phyloP scores from a whole-genome alignment of 495 filamentous ascomycete genomes.

The Recurvomyces mirabilis region DNA sequence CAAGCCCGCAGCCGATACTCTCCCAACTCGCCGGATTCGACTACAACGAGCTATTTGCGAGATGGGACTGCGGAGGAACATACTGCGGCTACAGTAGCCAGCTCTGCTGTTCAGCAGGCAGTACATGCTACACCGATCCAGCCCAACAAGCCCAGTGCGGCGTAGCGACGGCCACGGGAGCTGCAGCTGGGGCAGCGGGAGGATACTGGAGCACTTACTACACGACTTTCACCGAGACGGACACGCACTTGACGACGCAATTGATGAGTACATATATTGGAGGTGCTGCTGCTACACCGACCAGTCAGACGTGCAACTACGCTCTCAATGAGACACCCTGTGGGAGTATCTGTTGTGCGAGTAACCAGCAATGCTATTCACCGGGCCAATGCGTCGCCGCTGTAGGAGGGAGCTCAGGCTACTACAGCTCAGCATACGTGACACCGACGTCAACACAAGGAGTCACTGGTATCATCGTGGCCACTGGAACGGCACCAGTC shows the following conservation, averaged over 20 bases:
- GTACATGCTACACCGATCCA: constrained; percentile 54
- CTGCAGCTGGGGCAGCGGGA: constrained; percentile 22
- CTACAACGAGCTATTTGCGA: constrained; percentile 36
- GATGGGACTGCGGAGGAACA: constrained; percentile 44
- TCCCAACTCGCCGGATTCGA: constrained; percentile 14
- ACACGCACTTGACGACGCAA: constrained; percentile 52
- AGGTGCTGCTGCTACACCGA: constrained; percentile 31
- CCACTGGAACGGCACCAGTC: constrained; percentile 44
- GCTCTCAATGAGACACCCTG: constrained; percentile 54
- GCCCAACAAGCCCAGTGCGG: constrained; percentile 46
- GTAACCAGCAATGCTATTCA: constrained; percentile 53
- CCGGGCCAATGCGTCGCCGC: constrained; percentile 20
- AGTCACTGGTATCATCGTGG: constrained; percentile 3
- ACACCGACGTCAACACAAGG: not conserved
- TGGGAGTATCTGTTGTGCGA: constrained; percentile 63
- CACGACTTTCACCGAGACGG: constrained; percentile 59
- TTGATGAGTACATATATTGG: constrained; percentile 48
- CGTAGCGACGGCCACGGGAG: constrained; percentile 23
- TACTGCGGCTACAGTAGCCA: constrained; percentile 54
- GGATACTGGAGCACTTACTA: constrained; percentile 52
- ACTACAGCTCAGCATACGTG: constrained; percentile 33
- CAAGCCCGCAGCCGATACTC: constrained; percentile 22
- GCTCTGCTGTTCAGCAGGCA: constrained; percentile 53
- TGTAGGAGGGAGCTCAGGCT: constrained; percentile 16
- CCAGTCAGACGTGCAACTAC: constrained; percentile 44